Base-by-base conservation (phyloP, 2,329 filamentous ascomycete species). In the Claviceps maximensis region DNA sequence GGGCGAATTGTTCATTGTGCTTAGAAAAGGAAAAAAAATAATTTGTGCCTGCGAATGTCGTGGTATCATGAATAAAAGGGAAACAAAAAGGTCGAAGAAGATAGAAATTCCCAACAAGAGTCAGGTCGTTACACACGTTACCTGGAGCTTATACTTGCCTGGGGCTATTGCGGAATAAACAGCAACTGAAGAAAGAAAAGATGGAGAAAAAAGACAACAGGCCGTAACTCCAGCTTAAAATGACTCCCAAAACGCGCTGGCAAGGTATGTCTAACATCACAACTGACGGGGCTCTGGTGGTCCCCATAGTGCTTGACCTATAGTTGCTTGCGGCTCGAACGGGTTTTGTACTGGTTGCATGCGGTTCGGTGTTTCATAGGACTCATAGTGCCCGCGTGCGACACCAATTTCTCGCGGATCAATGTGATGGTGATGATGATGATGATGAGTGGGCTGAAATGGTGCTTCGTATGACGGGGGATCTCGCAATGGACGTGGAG, bases 291-390 rank as follows among this genome's bases (percentile, higher is more conserved):
- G 51, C 15, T 33, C 44, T 21, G 31, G 50, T n/a, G 53, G 51
- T 33, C 9, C 31, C 58, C 57, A 60, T 21, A 58, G 46, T 12
- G 53, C 55, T 45, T 57, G 53, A 13, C 53, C 55, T 13, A 59
- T 41, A 2, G 17, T 10, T 13, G 41, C 54, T 50, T 56, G 57
- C 19, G 57, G 41, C 6, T 54, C 31, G 15, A 29, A 8, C 19
- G 25, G 8, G 10, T 50, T 51, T 31, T 29, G 41, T 25, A 40
- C 50, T 21, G 38, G 45, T 12, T 36, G 48, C 40, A 48, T 38
- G 19, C 44, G n/a, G 2, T 21, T 36, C 8, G 38, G 33, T 25
- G 31, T n/a, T 3, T 25, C 36, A 19, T 49, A 45, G 6, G 47
- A 38, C 36, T 52, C 51, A 31, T 55, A 36, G 47, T 49, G 44